Conservation (phyloP, 1,139 yeast genomes). For the Scheffersomyces cryptocercus region DNA sequence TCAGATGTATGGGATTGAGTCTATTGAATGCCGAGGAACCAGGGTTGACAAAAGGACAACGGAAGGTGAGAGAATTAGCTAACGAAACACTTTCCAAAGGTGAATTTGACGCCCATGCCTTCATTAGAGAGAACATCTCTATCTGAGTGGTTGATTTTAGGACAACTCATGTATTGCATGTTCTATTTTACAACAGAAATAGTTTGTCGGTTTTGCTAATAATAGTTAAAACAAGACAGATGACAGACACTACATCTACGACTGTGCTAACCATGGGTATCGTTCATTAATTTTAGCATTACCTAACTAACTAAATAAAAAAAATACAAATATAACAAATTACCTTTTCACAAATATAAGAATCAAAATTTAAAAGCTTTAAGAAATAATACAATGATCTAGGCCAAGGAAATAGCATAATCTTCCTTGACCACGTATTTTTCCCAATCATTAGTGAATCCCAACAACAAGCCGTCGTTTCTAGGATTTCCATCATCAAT, state of each 20-base stretch:
- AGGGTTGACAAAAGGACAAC: conserved; percentile 11
- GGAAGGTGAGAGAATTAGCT: not conserved
- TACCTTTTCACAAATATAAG: no score
- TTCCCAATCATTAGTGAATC: conserved; percentile 33
- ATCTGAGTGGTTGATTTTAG: no score
- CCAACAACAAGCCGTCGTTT: conserved; percentile 10
- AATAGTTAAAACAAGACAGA: no score
- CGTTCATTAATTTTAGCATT: not conserved
- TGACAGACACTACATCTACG: no score
- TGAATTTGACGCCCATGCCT: not conserved
- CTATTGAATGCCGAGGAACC: conserved; percentile 17
- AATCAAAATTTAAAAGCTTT: no score
- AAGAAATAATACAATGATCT: not conserved
- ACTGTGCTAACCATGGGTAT: no score
- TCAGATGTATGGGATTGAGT: conserved; percentile 23
- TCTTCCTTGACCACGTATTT: conserved; percentile 27
- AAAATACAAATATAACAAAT: not conserved
- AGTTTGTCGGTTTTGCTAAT: no score
- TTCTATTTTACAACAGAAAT: no score
- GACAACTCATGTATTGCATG: no score
- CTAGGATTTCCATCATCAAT: conserved; percentile 2
- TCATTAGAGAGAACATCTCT: not conserved
- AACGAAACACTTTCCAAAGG: not conserved
- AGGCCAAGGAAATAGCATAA: conserved; percentile 27
- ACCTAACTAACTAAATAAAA: conserved; percentile 1